Conservation (phyloP, 106 monocot species). For the Cymbidium sinense region DNA sequence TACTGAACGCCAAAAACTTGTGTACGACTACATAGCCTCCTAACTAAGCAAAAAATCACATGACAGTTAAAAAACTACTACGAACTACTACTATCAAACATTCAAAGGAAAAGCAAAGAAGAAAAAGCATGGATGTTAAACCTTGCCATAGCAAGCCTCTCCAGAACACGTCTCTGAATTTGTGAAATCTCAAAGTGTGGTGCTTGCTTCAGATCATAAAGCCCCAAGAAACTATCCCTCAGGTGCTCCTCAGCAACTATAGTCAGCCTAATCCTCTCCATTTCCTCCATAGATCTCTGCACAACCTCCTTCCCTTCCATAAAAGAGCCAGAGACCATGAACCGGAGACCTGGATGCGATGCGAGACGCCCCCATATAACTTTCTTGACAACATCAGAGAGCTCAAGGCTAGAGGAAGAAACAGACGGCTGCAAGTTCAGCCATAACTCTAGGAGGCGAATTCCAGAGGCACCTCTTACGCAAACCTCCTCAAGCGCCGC, state of each 20-base stretch:
- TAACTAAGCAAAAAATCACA: background rate
- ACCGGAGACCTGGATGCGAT: conserved; percentile 27
- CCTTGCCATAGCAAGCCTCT: conserved; percentile 53
- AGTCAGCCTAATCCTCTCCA: conserved; percentile 29
- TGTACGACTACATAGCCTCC: background rate
- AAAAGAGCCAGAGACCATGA: conserved; percentile 21
- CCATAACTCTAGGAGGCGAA: conserved; percentile 39
- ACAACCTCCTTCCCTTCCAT: conserved; percentile 11
- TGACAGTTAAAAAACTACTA: background rate
- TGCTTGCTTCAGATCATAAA: conserved; percentile 45
- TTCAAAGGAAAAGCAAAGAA: background rate
- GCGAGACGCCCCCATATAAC: conserved; percentile 46
- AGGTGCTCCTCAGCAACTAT: conserved; percentile 42
- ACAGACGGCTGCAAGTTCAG: conserved; percentile 17
- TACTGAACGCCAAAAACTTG: background rate
- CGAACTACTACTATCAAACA: background rate
- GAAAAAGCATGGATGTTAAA: conserved; percentile 5
- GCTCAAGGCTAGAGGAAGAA: conserved; percentile 19
- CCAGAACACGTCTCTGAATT: conserved; percentile 36
- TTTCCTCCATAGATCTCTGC: conserved; percentile 15
- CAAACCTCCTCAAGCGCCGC: conserved; percentile 53
- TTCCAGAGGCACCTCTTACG: conserved; percentile 27
- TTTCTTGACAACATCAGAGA: conserved; percentile 18
- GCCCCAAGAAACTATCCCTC: conserved; percentile 55
- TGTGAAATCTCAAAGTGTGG: conserved; percentile 31